Evolutionary conservation across 2,329 filamentous ascomycete species (phyloP), one percentile per base, ranked within the genome.

Genomic region (Calonectria pseudoreteaudii): DNA sequence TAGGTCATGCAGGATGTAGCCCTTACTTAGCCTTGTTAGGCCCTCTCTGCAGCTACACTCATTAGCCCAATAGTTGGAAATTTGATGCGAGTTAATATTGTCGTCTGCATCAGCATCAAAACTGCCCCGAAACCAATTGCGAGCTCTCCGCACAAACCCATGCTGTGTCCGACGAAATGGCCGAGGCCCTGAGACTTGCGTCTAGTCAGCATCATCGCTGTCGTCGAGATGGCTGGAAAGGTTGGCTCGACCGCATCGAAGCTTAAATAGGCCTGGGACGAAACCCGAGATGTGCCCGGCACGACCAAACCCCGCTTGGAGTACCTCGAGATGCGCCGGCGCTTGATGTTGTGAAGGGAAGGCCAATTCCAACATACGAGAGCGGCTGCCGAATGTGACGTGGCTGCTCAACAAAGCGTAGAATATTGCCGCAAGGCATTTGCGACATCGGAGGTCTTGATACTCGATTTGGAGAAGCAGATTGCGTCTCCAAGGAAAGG

Each of bases 221-320:
- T 79, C 6, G 70, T 75, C 1, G 66, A 70, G 11, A 70, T 76
- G 6, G 77, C 62, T 0, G 74, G 72, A 3, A 77, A 79, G 31
- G n/a, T 79, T 1, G 74, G 65, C 20, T 56, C 70, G 0, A 76
- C 68, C 16, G 62, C 52, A 0, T 26, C 76, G 1, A 44, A 49
- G 11, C 72, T 79, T 0, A 79, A 77, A 9, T 65, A 66, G 0
- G 66, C 79, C 11, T 79, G 77, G 77, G 58, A 76, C 3, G 74
- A 79, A 34, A 72, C 78, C 0, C 72, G 77, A 8, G 62, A 77
- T 36, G 68, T 76, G 26, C 68, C 58, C 26, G 47, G 65, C 18
- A 53, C 49, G 58, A 58, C 65, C 60, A 41, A 56, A 7, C 16
- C 49, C 3, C 28, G 30, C 20, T 23, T 66, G 20, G 68, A 70